Base-by-base conservation (phyloP, 768 basidiomycete species). In the Paxillus involutus region DNA sequence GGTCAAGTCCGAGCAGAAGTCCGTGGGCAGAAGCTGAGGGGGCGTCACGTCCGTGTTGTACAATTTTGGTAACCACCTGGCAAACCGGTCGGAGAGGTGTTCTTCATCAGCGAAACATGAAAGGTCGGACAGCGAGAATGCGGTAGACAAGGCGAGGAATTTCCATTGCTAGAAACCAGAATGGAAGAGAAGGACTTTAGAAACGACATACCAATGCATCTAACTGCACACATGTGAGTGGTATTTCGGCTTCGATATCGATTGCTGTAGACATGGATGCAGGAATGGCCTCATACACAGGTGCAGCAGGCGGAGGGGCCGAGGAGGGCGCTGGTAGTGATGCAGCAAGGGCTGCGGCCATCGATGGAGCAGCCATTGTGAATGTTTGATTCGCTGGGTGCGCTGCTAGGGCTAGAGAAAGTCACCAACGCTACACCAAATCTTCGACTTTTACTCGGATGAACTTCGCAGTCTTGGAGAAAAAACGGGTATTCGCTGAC, bases 281-380 rank as follows among this genome's bases (percentile, higher is more conserved):
- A 16, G 95, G 95, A 57, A 97, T 91, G 42, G 86, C 86, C 72
- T 94, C 92, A 73, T 91, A 86, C 26, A 79, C 82, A 16, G 88
- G 85, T 10, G 82, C 80, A 54, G 79, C 79, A 14, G 88, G 84
- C 13, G 78, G 75, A 9, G 84, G 81, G 10, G 83, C 78, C 24
- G 85, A 71, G 45, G 81, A 74, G 11, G 86, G 83, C 14, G 76
- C 54, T 44, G 91, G 89, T 29, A 89, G 75, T 24, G 88, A 86
- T 30, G 94, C 94, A 63, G 94, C 92, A 26, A 96, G 80, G 44
- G 93, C 85, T 68, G 92, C 92, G 47, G 94, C 94, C 91, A 97
- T 95, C 41, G 94, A 94, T 32, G 83, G 80, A 59, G 86, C 83
- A 47, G 81, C 81, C 84, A 87, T 86, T 50, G 58, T 59, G n/a